A percentile compares a stretch with the other conserved stretches of the same genome.
Evolutionary conservation across 108 stramenopile species (phyloP).

Genomic region (Ochromonas danica): DNA sequence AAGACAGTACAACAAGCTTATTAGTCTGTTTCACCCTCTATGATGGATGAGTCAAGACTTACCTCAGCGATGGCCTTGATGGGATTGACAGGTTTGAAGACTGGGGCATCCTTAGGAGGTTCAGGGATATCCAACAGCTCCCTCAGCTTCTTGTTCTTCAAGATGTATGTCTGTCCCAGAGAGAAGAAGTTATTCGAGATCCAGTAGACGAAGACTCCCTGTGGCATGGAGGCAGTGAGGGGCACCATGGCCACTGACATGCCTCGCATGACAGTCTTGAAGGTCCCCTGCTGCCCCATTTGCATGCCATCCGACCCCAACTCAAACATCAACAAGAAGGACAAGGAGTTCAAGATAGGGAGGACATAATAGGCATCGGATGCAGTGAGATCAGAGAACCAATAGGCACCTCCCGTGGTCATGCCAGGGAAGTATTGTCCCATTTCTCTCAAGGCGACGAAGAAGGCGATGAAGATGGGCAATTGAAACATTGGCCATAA

Average conservation of each 20-base stretch:
- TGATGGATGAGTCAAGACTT: too few species aligned
- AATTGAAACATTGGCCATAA: neutral
- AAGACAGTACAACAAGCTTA: neutral
- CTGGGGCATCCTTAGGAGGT: neutral
- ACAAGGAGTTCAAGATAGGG: neutral
- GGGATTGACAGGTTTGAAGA: neutral
- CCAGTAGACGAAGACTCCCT: conserved; percentile 6
- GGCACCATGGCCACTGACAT: neutral
- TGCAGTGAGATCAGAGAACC: conserved; percentile 1
- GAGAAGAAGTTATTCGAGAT: conserved; percentile 6
- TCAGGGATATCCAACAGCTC: neutral
- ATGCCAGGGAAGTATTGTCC: neutral
- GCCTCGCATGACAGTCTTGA: neutral
- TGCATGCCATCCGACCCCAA: neutral
- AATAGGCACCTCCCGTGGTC: neutral
- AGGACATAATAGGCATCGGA: neutral
- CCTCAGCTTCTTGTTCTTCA: neutral
- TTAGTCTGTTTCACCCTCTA: neutral
- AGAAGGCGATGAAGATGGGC: neutral
- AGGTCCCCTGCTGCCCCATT: neutral
- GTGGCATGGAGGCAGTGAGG: neutral
- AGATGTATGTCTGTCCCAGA: neutral
- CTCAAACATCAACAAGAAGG: neutral
- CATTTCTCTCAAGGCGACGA: neutral
- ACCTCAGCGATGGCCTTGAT: neutral